A percentile compares a stretch with the other conserved stretches of the same genome.
These are phyloP conservation scores for Lactarius deliciosus DNA, from an alignment of 768 basidiomycete genomes.

Conservation along the genomic window DNA sequence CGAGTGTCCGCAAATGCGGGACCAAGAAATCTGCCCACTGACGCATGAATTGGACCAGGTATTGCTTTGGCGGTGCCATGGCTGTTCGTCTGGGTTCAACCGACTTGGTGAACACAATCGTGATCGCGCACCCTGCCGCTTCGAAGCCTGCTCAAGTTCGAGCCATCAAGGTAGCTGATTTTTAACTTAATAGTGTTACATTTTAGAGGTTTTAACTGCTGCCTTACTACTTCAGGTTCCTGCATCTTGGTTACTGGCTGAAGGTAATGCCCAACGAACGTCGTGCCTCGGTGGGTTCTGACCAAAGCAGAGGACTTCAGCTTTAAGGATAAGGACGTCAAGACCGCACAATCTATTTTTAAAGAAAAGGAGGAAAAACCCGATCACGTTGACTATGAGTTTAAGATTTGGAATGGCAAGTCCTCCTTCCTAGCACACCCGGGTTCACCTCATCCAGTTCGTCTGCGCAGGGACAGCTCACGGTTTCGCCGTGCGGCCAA, in stretches of 20 bases:
- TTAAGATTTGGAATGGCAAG: constrained; percentile 40
- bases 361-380: constrained; percentile 35
- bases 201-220: constrained; percentile 30
- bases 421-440: background rate
- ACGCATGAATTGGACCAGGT: constrained; percentile 32
- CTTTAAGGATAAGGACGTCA: constrained; percentile 34
- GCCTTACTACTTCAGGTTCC: constrained; percentile 17
- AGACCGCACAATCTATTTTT: constrained; percentile 36
- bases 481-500: constrained; percentile 50
- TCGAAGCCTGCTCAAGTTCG: constrained; percentile 37
- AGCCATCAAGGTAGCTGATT: constrained; percentile 36
- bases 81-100: constrained; percentile 35
- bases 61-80: constrained; percentile 41
- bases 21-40: background rate
- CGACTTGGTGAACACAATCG: constrained; percentile 39
- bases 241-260: constrained; percentile 40
- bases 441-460: constrained; percentile 17
- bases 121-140: constrained; percentile 44
- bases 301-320: constrained; percentile 37
- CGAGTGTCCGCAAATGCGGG: constrained; percentile 30
- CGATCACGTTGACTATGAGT: constrained; percentile 38
- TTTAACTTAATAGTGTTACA: background rate
- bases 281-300: background rate
- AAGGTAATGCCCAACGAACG: constrained; percentile 33
- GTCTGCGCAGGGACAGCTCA: constrained; percentile 44